These are phyloP conservation scores for Aspergillus wentii DNA, from an alignment of 495 filamentous ascomycete genomes.

Conservation along the genomic window DNA sequence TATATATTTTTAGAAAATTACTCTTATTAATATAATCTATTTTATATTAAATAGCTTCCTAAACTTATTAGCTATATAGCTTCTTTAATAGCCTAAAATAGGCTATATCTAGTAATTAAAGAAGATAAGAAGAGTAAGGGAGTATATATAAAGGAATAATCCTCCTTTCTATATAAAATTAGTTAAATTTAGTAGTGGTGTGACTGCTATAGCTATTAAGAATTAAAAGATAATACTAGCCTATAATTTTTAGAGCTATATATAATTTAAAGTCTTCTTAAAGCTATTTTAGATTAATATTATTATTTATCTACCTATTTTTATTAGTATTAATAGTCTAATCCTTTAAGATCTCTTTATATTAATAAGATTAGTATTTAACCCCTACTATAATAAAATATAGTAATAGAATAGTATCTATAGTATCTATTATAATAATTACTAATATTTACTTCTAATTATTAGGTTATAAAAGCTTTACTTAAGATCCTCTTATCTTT, in stretches of 20 bases:
- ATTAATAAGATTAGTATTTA: conserved; percentile 7
- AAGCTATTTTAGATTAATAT: conserved; percentile 9
- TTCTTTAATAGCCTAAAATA: too few relatives aligned
- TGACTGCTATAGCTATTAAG: too few relatives aligned
- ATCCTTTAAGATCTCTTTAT: conserved; percentile 21
- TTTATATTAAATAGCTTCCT: too few relatives aligned
- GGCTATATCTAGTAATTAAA: too few relatives aligned
- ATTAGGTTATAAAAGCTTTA: conserved; percentile 17
- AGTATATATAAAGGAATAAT: neutral
- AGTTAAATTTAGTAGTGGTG: too few relatives aligned
- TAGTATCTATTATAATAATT: conserved; percentile 10
- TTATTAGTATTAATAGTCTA: conserved; percentile 16
- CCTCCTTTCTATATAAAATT: neutral
- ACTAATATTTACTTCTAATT: conserved; percentile 9
- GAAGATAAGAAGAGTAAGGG: too few relatives aligned
- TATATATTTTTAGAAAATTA: too few relatives aligned
- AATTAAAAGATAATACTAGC: conserved; percentile 12
- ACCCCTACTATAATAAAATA: conserved; percentile 7
- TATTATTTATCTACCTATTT: too few relatives aligned
- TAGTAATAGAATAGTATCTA: conserved; percentile 9
- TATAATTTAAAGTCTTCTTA: conserved; percentile 12
- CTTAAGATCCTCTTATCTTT: too few relatives aligned
- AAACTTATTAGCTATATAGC: too few relatives aligned
- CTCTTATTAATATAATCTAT: too few relatives aligned
- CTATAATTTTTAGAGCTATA: conserved; percentile 24